A percentile compares a stretch with the other conserved stretches of the same genome.
Conservation (phyloP, 2,329 filamentous ascomycete species). For the Ophiostoma piceae region DNA sequence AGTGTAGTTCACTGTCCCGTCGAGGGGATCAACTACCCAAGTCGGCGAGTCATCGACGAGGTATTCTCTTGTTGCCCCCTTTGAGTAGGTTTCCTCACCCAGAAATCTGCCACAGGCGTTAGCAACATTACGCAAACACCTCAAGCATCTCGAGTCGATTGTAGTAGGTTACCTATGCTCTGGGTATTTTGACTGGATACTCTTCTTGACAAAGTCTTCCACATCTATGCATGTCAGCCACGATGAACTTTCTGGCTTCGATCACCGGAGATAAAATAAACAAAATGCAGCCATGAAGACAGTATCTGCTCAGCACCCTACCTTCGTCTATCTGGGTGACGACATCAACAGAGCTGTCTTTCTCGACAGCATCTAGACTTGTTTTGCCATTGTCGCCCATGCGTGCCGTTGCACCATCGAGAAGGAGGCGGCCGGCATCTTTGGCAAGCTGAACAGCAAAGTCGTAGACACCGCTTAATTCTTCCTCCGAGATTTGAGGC, state of each 20-base stretch:
- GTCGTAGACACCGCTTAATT: conserved; percentile 60
- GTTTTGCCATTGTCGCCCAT: conserved; percentile 37
- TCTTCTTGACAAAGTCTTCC: background rate
- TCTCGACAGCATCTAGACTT: conserved; percentile 44
- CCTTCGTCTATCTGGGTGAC: conserved; percentile 68
- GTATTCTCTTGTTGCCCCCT: conserved; percentile 61
- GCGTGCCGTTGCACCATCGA: conserved; percentile 56
- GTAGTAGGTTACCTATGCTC: background rate
- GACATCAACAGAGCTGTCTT: conserved; percentile 70
- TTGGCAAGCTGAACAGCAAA: conserved; percentile 68
- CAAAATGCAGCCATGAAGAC: no score
- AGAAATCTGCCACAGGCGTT: conserved; percentile 70
- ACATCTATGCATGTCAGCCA: background rate
- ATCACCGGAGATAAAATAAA: background rate
- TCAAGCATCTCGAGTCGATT: background rate
- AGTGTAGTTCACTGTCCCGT: conserved; percentile 77
- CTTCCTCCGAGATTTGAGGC: conserved; percentile 35
- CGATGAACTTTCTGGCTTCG: background rate
- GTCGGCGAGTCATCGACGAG: conserved; percentile 60
- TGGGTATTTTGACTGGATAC: background rate
- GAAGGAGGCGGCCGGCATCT: conserved; percentile 62
- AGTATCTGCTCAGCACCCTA: conserved; percentile 39
- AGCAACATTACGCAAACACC: background rate
- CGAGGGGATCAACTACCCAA: conserved; percentile 72
- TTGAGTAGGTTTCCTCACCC: conserved; percentile 71